phyloP scores from a whole-genome alignment of 768 basidiomycete genomes.

The Mycena galericulata region DNA sequence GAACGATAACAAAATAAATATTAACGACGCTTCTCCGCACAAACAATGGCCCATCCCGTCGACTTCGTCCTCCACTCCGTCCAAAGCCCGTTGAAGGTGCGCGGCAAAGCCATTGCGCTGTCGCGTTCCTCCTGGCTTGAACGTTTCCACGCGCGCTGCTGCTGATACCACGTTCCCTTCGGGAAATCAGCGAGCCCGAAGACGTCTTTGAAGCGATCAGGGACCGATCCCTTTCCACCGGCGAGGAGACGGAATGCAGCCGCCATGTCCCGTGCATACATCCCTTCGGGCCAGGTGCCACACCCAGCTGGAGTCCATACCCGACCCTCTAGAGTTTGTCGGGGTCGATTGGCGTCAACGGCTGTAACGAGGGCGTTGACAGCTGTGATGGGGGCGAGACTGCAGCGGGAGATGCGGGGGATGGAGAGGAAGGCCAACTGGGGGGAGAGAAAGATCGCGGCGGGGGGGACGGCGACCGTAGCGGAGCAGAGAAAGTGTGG shows the following conservation, averaged over 20 bases:
- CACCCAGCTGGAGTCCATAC: neutral
- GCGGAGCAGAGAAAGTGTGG: too few relatives aligned
- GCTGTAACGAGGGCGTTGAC: too few relatives aligned
- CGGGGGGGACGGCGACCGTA: too few relatives aligned
- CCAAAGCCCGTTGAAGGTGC: constrained; percentile 7
- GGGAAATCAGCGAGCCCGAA: neutral
- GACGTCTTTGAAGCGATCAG: neutral
- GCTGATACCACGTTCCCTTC: constrained; percentile 8
- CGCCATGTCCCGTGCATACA: constrained; percentile 15
- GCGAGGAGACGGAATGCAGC: neutral
- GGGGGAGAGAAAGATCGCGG: too few relatives aligned
- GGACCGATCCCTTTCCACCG: neutral
- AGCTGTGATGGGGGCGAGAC: too few relatives aligned
- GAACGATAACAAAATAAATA: neutral
- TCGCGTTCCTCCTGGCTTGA: constrained; percentile 16
- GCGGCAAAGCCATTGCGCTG: neutral
- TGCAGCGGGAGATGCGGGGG: too few relatives aligned
- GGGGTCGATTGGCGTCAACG: too few relatives aligned
- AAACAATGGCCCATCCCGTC: neutral
- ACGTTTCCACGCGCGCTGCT: constrained; percentile 1
- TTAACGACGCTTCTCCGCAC: neutral
- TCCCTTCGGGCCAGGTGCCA: too few relatives aligned
- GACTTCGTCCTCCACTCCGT: neutral
- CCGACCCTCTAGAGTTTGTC: too few relatives aligned
- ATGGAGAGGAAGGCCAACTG: too few relatives aligned